A percentile compares a stretch with the other conserved stretches of the same genome.
Evolutionary conservation across 805 yeast genomes (phyloP).

Genomic region (Jamesozyma piceae): DNA sequence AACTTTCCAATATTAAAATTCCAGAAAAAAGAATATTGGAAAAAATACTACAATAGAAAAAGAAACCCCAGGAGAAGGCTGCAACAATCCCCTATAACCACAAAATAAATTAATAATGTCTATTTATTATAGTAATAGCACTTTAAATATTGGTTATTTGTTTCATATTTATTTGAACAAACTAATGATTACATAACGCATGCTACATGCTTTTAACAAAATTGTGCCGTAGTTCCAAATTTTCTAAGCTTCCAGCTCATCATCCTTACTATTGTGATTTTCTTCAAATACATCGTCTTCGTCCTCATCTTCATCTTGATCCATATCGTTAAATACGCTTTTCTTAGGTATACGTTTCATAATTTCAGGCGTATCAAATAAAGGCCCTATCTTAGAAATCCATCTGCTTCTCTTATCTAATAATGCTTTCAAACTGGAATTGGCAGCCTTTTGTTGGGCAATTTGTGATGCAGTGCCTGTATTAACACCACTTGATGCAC

Average conservation of each 20-base stretch:
- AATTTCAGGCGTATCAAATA: constrained; percentile 55
- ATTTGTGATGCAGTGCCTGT: constrained; percentile 30
- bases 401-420: constrained; percentile 82
- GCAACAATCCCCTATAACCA: too few relatives aligned
- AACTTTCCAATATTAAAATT: too few relatives aligned
- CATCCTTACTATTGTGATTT: constrained; percentile 22
- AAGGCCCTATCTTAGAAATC: constrained; percentile 82
- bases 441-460: constrained; percentile 60
- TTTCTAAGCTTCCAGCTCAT: constrained; percentile 13
- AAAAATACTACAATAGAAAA: too few relatives aligned
- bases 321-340: constrained; percentile 41
- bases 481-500: constrained; percentile 6
- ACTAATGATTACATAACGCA: too few relatives aligned
- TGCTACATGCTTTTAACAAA: too few relatives aligned
- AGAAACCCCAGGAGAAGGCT: too few relatives aligned
- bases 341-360: constrained; percentile 71
- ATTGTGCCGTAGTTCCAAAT: too few relatives aligned
- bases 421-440: constrained; percentile 66
- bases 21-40: too few relatives aligned
- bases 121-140: too few relatives aligned
- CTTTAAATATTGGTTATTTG: too few relatives aligned
- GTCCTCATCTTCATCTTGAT: constrained; percentile 33
- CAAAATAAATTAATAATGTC: too few relatives aligned
- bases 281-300: constrained; percentile 26
- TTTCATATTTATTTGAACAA: too few relatives aligned